A percentile compares a stretch with the other conserved stretches of the same genome.
Evolutionary conservation across 768 basidiomycete species (phyloP).

Genomic region (Pleurotus citrinopileatus): DNA sequence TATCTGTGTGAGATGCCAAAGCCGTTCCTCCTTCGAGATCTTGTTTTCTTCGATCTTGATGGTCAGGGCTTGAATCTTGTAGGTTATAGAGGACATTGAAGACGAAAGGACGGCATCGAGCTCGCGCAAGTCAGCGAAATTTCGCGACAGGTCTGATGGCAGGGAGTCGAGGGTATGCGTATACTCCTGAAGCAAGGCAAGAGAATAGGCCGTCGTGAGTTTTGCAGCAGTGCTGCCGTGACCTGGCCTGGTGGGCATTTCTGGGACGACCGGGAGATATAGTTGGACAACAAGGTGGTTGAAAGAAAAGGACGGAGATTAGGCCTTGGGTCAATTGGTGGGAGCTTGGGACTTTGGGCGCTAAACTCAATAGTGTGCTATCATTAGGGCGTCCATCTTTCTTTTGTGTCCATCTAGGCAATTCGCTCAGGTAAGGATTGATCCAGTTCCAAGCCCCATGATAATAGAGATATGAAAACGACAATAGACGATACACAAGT

Average conservation of each 20-base stretch:
- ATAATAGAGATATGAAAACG: slow-evolving; percentile 7
- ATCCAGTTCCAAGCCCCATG: neutral
- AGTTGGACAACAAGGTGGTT: neutral
- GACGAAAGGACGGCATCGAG: slow-evolving; percentile 96
- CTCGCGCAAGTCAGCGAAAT: slow-evolving; percentile 94
- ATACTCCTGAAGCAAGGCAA: slow-evolving; percentile 77
- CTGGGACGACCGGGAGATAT: neutral
- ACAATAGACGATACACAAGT: slow-evolving; percentile 11
- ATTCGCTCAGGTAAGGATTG: neutral
- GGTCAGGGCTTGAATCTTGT: slow-evolving; percentile 75
- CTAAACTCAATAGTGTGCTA: too few species aligned
- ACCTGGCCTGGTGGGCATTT: neutral
- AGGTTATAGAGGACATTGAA: slow-evolving; percentile 77
- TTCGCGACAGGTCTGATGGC: slow-evolving; percentile 90
- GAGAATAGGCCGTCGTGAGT: slow-evolving; percentile 50
- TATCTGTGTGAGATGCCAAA: slow-evolving; percentile 87
- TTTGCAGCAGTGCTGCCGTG: neutral
- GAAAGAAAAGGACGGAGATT: neutral
- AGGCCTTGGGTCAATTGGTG: too few species aligned
- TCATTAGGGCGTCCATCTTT: too few species aligned
- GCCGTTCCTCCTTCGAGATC: slow-evolving; percentile 65
- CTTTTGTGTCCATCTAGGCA: too few species aligned
- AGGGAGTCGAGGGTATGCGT: slow-evolving; percentile 91
- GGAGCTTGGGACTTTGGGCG: neutral
- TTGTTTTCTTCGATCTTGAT: slow-evolving; percentile 67